Conservation (phyloP, 1,284 basidiomycete genomes). For the Omphalotus olearius region DNA sequence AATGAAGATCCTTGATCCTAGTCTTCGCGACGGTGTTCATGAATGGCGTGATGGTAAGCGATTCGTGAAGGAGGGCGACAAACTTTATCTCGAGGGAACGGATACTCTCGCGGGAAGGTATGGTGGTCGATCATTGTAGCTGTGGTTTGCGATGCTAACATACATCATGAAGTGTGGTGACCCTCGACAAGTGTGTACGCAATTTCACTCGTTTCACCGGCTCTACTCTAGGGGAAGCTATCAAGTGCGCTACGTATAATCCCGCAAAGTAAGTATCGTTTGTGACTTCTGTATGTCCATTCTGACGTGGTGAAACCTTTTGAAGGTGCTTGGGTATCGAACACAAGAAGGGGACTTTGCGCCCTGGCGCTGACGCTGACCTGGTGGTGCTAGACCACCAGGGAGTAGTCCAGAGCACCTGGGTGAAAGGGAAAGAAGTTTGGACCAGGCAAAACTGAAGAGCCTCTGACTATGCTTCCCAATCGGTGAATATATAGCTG, state of each 20-base stretch:
- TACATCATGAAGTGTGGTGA: conserved; percentile 55
- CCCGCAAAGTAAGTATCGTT: conserved; percentile 60
- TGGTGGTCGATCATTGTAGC: conserved; percentile 15
- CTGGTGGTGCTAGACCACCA: conserved; percentile 68
- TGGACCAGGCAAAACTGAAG: conserved; percentile 37
- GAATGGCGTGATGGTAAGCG: conserved; percentile 81
- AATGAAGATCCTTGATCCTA: conserved; percentile 84
- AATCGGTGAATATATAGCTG: not conserved
- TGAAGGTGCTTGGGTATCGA: conserved; percentile 74
- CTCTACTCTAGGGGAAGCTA: conserved; percentile 77
- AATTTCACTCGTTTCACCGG: conserved; percentile 83
- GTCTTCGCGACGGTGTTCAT: conserved; percentile 79
- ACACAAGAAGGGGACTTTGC: conserved; percentile 72
- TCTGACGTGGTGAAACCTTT: conserved; percentile 5
- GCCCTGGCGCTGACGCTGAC: conserved; percentile 81
- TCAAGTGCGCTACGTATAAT: conserved; percentile 81
- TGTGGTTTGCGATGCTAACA: conserved; percentile 2
- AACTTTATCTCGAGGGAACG: conserved; percentile 80
- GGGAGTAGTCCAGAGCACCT: conserved; percentile 71
- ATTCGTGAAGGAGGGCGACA: conserved; percentile 78
- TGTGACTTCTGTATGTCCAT: not conserved
- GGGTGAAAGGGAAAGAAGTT: conserved; percentile 75
- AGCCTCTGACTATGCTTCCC: not conserved
- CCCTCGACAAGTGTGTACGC: conserved; percentile 77
- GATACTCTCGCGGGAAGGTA: conserved; percentile 84